These are phyloP conservation scores for Auriscalpium vulgare DNA, from an alignment of 768 basidiomycete species.

Conservation along the genomic window DNA sequence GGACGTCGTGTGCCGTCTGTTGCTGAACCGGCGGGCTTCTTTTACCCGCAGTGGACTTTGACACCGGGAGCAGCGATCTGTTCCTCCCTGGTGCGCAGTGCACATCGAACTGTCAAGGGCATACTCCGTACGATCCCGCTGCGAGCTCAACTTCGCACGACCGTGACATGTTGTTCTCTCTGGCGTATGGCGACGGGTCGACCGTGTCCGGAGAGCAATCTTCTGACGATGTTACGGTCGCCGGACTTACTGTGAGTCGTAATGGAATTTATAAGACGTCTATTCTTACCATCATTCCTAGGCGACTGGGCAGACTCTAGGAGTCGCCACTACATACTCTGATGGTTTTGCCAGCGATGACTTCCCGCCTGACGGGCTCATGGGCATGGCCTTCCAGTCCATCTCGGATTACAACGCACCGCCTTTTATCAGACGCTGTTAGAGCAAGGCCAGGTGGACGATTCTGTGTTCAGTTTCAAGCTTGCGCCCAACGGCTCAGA, in stretches of 20 bases:
- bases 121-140: neutral
- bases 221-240: conserved; percentile 34
- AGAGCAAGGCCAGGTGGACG: conserved; percentile 11
- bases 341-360: conserved; percentile 17
- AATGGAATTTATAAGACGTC: neutral
- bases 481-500: conserved; percentile 19
- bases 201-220: conserved; percentile 31
- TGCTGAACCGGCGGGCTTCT: neutral
- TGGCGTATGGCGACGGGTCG: conserved; percentile 34
- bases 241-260: conserved; percentile 20
- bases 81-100: conserved; percentile 27
- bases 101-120: conserved; percentile 19
- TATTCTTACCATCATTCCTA: neutral
- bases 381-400: conserved; percentile 31
- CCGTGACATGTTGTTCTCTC: conserved; percentile 20
- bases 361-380: conserved; percentile 33
- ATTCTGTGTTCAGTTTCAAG: conserved; percentile 23
- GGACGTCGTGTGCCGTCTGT: neutral
- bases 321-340: conserved; percentile 36
- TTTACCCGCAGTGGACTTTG: conserved; percentile 40
- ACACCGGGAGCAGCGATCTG: conserved; percentile 28
- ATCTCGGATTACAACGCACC: conserved; percentile 17
- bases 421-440: conserved; percentile 28
- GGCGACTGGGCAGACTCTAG: conserved; percentile 33
- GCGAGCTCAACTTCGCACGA: conserved; percentile 16